phyloP scores from a whole-genome alignment of 2,329 filamentous ascomycete genomes.

The Paraphoma sp. region DNA sequence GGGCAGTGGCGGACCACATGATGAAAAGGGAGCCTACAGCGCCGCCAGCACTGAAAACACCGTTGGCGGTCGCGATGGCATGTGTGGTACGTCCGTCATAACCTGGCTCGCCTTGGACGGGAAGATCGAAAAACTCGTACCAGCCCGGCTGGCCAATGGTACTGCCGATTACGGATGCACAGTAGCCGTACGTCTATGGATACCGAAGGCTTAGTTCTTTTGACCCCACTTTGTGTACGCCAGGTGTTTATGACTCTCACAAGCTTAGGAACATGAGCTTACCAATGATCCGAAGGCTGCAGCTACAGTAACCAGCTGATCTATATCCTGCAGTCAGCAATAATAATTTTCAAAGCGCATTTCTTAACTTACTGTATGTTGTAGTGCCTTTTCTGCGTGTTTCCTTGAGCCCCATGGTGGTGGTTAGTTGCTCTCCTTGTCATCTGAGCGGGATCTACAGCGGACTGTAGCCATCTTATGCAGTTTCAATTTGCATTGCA shows the following conservation, averaged over 20 bases:
- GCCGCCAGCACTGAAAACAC: conserved; percentile 57
- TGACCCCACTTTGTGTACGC: no score
- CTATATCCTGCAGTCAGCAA: not conserved
- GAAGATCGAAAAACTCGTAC: conserved; percentile 59
- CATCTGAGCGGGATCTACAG: not conserved
- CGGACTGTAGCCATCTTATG: not conserved
- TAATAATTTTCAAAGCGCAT: not conserved
- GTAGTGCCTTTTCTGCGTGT: not conserved
- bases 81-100: conserved; percentile 56
- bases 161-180: conserved; percentile 58
- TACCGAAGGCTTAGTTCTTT: no score
- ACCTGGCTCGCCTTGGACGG: conserved; percentile 51
- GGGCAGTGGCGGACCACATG: conserved; percentile 57
- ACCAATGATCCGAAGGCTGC: not conserved
- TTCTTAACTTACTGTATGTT: not conserved
- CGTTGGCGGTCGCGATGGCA: conserved; percentile 58
- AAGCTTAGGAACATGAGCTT: not conserved
- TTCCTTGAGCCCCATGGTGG: not conserved
- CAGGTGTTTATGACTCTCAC: no score
- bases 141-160: conserved; percentile 62
- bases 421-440: not conserved
- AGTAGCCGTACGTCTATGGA: conserved; percentile 56
- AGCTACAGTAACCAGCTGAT: not conserved
- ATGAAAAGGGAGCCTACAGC: conserved; percentile 57
- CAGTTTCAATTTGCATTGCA: not conserved